These are phyloP conservation scores for Arabidopsis thaliana DNA, from an alignment of 345 rosid genomes.

Conservation along the genomic window TAIR10.1 NC_003075.7:13549001-13549500, in stretches of 20 bases:
- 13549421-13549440: constrained; percentile 73
- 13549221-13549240: constrained; percentile 10
- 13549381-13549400: constrained; percentile 92
- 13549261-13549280: constrained; percentile 11
- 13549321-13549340: constrained; percentile 71
- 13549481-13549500: constrained; percentile 77
- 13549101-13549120: constrained; percentile 69
- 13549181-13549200: constrained; percentile 59
- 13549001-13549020: constrained; percentile 36
- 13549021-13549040: constrained; percentile 46
- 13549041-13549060: constrained; percentile 68
- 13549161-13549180: constrained; percentile 76
- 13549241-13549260: not conserved
- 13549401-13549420: constrained; percentile 67
- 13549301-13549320: constrained; percentile 11
- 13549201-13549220: constrained; percentile 80
- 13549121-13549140: constrained; percentile 53
- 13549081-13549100: constrained; percentile 64
- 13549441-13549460: constrained; percentile 71
- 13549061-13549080: constrained; percentile 59
- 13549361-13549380: constrained; percentile 74
- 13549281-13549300: constrained; percentile 17
- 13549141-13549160: constrained; percentile 84
- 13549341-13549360: constrained; percentile 85
- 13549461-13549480: constrained; percentile 81